phyloP scores from a whole-genome alignment of 768 basidiomycete genomes.

The Paxillus ammoniavirescens region DNA sequence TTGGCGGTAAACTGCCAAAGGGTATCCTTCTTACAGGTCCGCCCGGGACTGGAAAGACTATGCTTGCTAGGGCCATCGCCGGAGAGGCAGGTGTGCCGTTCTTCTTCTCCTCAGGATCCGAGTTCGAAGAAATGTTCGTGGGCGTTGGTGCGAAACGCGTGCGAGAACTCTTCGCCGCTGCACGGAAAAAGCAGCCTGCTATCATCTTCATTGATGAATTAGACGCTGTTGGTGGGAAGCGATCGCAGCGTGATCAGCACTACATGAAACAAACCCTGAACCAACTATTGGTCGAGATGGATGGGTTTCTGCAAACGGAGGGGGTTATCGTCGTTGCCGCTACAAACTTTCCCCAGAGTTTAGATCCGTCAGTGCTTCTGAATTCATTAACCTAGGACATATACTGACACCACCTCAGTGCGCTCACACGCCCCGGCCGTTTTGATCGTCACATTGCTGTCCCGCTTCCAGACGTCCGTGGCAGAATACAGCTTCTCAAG shows the following conservation, averaged over 20 bases:
- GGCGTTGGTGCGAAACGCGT: constrained; percentile 95
- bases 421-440: constrained; percentile 92
- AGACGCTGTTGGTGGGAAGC: constrained; percentile 90
- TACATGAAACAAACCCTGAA: constrained; percentile 95
- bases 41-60: constrained; percentile 79
- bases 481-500: constrained; percentile 86
- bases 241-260: constrained; percentile 79
- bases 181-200: constrained; percentile 91
- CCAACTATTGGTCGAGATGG: constrained; percentile 95
- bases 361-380: constrained; percentile 70
- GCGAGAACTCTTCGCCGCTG: constrained; percentile 90
- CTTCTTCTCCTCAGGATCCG: constrained; percentile 94
- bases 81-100: constrained; percentile 98
- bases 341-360: constrained; percentile 95
- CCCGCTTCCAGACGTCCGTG: constrained; percentile 92
- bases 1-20: constrained; percentile 94
- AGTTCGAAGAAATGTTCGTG: constrained; percentile 98
- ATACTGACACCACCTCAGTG: constrained; percentile 45
- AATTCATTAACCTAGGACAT: neutral
- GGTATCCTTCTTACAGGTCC: constrained; percentile 90
- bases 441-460: constrained; percentile 94
- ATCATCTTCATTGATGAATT: constrained; percentile 99
- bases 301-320: constrained; percentile 91
- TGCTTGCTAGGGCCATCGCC: constrained; percentile 95
- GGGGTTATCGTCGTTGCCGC: constrained; percentile 95